Evolutionary conservation across 371 early-diverging fungal genomes (phyloP).

Genomic region (Mortierella sp.): DNA sequence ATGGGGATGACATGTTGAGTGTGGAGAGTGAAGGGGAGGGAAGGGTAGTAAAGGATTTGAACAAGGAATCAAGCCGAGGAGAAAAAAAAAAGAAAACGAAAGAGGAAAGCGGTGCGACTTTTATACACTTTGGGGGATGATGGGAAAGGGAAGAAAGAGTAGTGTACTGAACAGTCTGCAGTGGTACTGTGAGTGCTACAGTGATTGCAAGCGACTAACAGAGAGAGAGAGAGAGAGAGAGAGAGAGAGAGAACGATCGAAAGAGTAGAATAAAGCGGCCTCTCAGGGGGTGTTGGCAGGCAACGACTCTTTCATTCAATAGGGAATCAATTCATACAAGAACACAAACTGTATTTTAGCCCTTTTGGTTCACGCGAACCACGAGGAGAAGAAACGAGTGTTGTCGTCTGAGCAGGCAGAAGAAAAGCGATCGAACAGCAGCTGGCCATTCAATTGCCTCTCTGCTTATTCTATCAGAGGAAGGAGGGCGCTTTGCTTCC

Average conservation of each 20-base stretch:
- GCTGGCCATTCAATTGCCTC: too few species aligned
- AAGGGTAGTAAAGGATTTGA: slow-evolving; percentile 15
- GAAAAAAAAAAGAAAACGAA: slow-evolving; percentile 13
- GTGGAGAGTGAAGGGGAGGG: neutral
- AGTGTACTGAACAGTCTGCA: too few species aligned
- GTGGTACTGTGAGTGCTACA: too few species aligned
- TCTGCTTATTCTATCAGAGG: too few species aligned
- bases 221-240: neutral
- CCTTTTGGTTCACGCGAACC: too few species aligned
- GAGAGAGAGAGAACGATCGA: neutral
- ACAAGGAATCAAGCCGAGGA: slow-evolving; percentile 36
- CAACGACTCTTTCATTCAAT: neutral
- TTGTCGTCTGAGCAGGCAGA: too few species aligned
- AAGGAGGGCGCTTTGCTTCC: too few species aligned
- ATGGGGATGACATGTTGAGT: slow-evolving; percentile 25
- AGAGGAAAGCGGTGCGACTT: neutral
- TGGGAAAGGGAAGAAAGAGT: too few species aligned
- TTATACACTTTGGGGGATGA: slow-evolving; percentile 11
- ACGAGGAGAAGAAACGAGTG: too few species aligned
- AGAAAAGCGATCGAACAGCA: too few species aligned
- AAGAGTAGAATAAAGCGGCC: neutral
- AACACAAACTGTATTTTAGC: neutral
- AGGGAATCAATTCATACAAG: neutral
- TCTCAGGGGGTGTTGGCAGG: too few species aligned
- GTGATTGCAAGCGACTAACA: too few species aligned